Percentiles rank a stretch among this genome's conserved stretches.
These are phyloP conservation scores for Mycotypha africana DNA, from an alignment of 371 early-diverging fungal species.

Conservation along the genomic window DNA sequence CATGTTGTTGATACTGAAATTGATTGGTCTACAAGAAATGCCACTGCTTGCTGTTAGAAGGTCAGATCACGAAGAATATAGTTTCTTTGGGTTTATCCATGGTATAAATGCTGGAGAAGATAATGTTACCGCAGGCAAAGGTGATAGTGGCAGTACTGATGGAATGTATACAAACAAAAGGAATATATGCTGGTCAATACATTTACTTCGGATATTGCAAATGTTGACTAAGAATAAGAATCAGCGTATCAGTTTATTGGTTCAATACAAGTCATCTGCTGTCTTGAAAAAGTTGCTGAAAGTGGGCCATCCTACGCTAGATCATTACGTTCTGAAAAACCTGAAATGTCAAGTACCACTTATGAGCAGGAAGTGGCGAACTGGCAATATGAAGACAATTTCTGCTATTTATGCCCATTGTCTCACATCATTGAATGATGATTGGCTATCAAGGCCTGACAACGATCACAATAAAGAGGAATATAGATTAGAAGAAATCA, in stretches of 20 bases:
- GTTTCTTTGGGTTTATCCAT: constrained; percentile 13
- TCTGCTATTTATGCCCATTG: constrained; percentile 73
- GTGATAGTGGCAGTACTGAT: background rate
- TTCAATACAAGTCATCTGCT: constrained; percentile 80
- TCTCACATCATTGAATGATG: constrained; percentile 62
- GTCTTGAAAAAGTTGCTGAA: constrained; percentile 74
- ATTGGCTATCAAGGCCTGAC: constrained; percentile 69
- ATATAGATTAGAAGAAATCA: constrained; percentile 67
- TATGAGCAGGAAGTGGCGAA: constrained; percentile 79
- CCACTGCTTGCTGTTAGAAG: constrained; percentile 43
- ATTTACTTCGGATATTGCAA: constrained; percentile 73
- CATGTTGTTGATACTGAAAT: constrained; percentile 72
- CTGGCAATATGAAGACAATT: constrained; percentile 79
- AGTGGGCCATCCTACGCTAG: constrained; percentile 61
- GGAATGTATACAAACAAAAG: constrained; percentile 30
- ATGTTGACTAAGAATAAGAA: constrained; percentile 76
- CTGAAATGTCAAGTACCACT: constrained; percentile 77
- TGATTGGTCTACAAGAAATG: constrained; percentile 74
- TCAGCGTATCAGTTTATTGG: constrained; percentile 69
- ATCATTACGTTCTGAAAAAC: constrained; percentile 72
- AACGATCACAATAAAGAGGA: constrained; percentile 67
- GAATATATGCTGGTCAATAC: constrained; percentile 74
- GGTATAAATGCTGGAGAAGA: constrained; percentile 1
- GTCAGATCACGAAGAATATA: constrained; percentile 47
- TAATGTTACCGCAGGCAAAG: background rate